phyloP scores from a whole-genome alignment of 2,329 filamentous ascomycete genomes.

The Chrysosporium keratinophilum region DNA sequence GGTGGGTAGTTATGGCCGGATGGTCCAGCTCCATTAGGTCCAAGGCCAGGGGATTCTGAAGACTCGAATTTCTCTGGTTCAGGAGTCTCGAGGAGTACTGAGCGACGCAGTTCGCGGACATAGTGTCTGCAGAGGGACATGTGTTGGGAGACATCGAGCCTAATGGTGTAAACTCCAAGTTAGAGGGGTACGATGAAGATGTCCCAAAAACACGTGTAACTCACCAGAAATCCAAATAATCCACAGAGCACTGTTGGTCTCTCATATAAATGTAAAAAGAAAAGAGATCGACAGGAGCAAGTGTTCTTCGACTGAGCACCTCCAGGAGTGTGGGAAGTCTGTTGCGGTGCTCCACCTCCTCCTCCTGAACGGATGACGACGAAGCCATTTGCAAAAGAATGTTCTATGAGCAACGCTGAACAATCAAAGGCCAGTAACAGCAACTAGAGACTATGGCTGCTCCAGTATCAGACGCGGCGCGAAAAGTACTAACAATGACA shows the following conservation, averaged over 20 bases:
- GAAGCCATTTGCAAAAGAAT: conserved; percentile 4
- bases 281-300: conserved; percentile 90
- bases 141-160: conserved; percentile 98
- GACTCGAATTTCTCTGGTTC: conserved; percentile 64
- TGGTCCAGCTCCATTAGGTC: conserved; percentile 38
- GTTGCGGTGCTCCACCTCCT: conserved; percentile 52
- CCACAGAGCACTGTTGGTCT: conserved; percentile 93
- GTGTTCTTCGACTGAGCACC: conserved; percentile 84
- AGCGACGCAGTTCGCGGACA: conserved; percentile 86
- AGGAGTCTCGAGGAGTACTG: conserved; percentile 84
- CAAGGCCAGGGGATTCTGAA: conserved; percentile 6
- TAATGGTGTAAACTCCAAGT: conserved; percentile 30
- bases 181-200: neutral
- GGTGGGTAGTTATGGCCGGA: conserved; percentile 39
- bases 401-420: neutral
- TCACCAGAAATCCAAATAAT: conserved; percentile 97
- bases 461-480: neutral
- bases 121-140: conserved; percentile 95
- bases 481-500: neutral
- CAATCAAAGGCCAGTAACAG: neutral
- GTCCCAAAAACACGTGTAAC: conserved; percentile 22
- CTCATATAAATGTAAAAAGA: conserved; percentile 99
- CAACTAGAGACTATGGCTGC: neutral
- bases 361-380: conserved; percentile 25
- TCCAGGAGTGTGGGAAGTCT: conserved; percentile 90